Evolutionary conservation across 257 asterid genomes (phyloP), one percentile per base, ranked within the genome.

Genomic region (Phtheirospermum japonicum): DNA sequence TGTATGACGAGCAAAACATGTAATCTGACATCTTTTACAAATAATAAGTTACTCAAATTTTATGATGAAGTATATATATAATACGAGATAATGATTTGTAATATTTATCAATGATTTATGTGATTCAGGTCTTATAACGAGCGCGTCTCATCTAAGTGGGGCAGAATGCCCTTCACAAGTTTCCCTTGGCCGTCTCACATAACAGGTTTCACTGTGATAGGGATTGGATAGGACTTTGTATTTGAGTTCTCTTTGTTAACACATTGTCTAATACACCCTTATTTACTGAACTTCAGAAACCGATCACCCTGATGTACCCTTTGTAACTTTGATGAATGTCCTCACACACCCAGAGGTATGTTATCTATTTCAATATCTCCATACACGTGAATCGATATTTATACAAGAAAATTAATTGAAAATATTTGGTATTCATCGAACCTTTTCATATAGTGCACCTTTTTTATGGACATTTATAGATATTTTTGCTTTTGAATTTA

Each of bases 321-420:
- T 80, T 58, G 82, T 77, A 56, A 82, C 95, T 62, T 70, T 91
- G 83, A 86, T 86, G 97, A 67, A 84, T 75, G 81, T 83, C 59
- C 87, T 91, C 57, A 74, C 83, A 36, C 61, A 84, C 70, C 67
- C 88, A n/a, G 79, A 81, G 97, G 98, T 89, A 79, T 54, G 51
- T 46, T 18, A 18, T 50, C 42, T 49, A 34, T 42, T 50, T 28
- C 55, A 3, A 20, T 57, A 16, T 55, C 32, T 64, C 58, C 12
- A 53, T 43, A 9, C 13, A 33, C 28, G 28, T 33, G 14, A 39
- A 18, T 53, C 5, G 46, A 33, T 16, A 42, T 19, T n/a, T 9
- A 18, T 66, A 30, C 11, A 9, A n/a, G 4, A 17, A 16, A 10
- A 16, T 14, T 36, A 50, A 5, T 49, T 19, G 23, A 54, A 16